phyloP scores from a whole-genome alignment of 1,284 basidiomycete species.

The Moesziomyces sp. region DNA sequence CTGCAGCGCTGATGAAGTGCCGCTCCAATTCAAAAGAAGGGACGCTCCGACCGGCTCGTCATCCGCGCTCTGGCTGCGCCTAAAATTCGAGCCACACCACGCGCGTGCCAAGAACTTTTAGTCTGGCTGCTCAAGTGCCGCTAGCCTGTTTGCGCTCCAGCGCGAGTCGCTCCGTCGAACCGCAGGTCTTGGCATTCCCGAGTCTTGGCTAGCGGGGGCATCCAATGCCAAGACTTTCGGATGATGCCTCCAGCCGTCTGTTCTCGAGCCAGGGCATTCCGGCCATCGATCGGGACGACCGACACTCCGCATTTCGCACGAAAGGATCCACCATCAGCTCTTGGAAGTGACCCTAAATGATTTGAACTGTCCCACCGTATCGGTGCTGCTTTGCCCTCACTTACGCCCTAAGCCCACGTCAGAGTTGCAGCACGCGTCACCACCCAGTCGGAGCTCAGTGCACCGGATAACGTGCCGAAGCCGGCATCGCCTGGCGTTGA shows the following conservation, averaged over 20 bases:
- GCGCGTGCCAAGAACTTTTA: slow-evolving; percentile 16
- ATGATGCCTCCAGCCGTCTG: slow-evolving; percentile 1
- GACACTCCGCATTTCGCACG: not conserved
- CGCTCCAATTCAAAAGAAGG: no score
- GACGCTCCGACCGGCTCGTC: no score
- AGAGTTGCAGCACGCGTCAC: no score
- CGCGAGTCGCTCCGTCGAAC: not conserved
- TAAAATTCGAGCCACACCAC: not conserved
- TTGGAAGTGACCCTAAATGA: not conserved
- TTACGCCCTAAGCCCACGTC: no score
- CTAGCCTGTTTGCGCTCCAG: no score
- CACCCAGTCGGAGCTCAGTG: slow-evolving; percentile 1
- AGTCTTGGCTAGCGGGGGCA: not conserved
- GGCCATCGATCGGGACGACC: not conserved
- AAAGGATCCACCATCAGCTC: not conserved
- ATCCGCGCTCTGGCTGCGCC: no score
- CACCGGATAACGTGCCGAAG: slow-evolving; percentile 11
- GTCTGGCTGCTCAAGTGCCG: not conserved
- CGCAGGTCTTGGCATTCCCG: slow-evolving; percentile 41
- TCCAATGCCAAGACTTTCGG: slow-evolving; percentile 35
- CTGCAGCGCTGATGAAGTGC: no score
- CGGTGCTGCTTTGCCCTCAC: no score
- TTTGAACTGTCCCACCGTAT: not conserved
- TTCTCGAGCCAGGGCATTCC: not conserved
- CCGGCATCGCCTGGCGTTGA: slow-evolving; percentile 3